Evolutionary conservation across 1,284 basidiomycete species (phyloP).

Genomic region (Leccinum fuscescens): DNA sequence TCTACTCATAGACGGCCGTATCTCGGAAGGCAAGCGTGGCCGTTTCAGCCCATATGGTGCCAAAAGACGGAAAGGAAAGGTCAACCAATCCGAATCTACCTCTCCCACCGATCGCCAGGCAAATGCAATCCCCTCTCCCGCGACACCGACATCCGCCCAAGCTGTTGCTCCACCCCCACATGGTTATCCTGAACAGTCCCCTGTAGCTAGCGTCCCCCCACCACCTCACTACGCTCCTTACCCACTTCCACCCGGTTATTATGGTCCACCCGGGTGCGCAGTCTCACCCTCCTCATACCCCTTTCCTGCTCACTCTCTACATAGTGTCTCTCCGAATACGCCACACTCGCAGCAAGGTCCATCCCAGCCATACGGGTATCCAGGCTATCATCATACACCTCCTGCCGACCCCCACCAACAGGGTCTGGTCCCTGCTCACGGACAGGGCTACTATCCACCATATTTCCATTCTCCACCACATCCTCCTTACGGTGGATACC

Average conservation of each 20-base stretch:
- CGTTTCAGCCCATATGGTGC: constrained; percentile 53
- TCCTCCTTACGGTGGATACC: constrained; percentile 29
- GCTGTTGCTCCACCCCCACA: constrained; percentile 24
- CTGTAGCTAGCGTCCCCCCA: constrained; percentile 22
- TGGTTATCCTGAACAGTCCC: constrained; percentile 25
- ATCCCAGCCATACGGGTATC: constrained; percentile 28
- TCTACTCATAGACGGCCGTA: constrained; percentile 49
- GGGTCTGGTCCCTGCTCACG: constrained; percentile 14
- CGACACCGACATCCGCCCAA: constrained; percentile 31
- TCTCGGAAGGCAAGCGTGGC: constrained; percentile 44
- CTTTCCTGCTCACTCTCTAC: constrained; percentile 10
- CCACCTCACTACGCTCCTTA: constrained; percentile 31
- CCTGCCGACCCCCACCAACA: constrained; percentile 29
- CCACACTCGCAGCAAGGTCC: constrained; percentile 25
- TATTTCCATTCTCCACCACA: constrained; percentile 30
- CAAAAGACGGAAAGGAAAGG: constrained; percentile 39
- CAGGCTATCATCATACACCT: constrained; percentile 24
- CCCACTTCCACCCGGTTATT: constrained; percentile 25
- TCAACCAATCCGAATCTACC: constrained; percentile 25
- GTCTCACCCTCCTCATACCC: neutral
- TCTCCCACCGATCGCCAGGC: constrained; percentile 32
- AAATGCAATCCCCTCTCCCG: constrained; percentile 28
- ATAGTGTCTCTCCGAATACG: constrained; percentile 23
- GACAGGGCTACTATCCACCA: constrained; percentile 27
- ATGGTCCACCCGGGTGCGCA: constrained; percentile 26